Conservation (phyloP, 192 early-diverging fungal genomes). For the Coemansia sp. region DNA sequence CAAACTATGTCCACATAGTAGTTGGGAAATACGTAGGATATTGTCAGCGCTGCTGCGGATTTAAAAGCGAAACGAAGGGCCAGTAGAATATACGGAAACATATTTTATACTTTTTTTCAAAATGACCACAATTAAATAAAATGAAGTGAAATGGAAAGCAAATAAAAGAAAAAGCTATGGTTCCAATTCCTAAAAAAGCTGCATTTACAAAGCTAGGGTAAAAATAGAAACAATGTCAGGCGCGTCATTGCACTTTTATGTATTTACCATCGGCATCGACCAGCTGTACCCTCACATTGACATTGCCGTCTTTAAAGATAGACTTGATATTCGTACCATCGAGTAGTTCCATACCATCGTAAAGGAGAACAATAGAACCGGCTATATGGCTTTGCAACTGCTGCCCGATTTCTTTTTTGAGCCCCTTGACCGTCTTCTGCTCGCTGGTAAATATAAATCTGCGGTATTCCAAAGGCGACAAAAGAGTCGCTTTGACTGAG, state of each 20-base stretch:
- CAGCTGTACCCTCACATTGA: neutral
- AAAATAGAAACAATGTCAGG: too few relatives aligned
- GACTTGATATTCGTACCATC: neutral
- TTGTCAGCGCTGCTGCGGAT: too few relatives aligned
- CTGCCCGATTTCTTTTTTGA: neutral
- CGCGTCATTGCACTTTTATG: neutral
- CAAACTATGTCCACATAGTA: too few relatives aligned
- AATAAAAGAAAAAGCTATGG: too few relatives aligned
- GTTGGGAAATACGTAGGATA: too few relatives aligned
- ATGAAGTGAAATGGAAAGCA: too few relatives aligned
- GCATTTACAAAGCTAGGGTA: too few relatives aligned
- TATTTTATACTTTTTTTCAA: too few relatives aligned
- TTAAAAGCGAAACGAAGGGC: too few relatives aligned
- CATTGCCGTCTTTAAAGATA: neutral
- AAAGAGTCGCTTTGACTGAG: neutral
- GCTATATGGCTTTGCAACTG: neutral
- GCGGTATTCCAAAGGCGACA: neutral
- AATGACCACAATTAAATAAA: too few relatives aligned
- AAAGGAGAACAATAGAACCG: neutral
- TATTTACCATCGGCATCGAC: neutral
- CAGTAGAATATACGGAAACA: too few relatives aligned
- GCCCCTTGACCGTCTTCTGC: neutral
- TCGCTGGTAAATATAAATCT: neutral
- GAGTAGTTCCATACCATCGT: conserved; percentile 5
- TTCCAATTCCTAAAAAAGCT: too few relatives aligned